Base-by-base conservation (phyloP, 768 basidiomycete species). In the Agaricus bisporus region DNA sequence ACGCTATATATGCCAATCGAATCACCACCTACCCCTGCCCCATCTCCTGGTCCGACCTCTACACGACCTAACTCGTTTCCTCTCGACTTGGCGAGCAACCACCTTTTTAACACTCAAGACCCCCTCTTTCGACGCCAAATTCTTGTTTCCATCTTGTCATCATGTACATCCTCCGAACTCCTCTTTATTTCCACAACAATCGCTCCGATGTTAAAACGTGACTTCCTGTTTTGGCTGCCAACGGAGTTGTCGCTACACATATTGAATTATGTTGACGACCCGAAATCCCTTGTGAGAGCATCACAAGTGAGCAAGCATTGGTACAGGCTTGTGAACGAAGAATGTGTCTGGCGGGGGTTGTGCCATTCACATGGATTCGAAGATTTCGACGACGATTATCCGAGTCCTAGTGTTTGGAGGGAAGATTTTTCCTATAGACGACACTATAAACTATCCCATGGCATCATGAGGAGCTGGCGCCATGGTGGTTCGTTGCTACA, bases 271-370 rank as follows among this genome's bases (percentile, higher is more conserved):
- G 73, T 95, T 41, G 82, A 91, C 52, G 86, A 91, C 42, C 84
- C 88, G 0, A 70, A 71, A 41, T 84, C 86, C 0, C 81, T 97
- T 9, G 73, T 82, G 0, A 73, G 89, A 10, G 86, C 86, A 0
- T 73, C 78, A 38, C 75, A 78, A 32, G 94, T 95, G 26, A 86
- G 84, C 59, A 71, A 73, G 49, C 74, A 76, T 46, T 98, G 95
- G 95, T 69, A 76, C 12, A 68, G 65, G 14, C 75, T 97, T 5
- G 74, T 85, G 6, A 68, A 75, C 42, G 92, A 93, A 61, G 91
- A 95, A 58, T 77, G 73, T 58, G 73, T 90, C 10, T 98, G 94
- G 95, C 83, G 81, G 66, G 61, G 74, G 10, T 81, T 95, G 81
- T 92, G 86, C 62, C 66, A 71, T 10, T 61, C 70, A 15, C 78